phyloP scores from a whole-genome alignment of 2,329 filamentous ascomycete species.

The Penicillium thymicola region DNA sequence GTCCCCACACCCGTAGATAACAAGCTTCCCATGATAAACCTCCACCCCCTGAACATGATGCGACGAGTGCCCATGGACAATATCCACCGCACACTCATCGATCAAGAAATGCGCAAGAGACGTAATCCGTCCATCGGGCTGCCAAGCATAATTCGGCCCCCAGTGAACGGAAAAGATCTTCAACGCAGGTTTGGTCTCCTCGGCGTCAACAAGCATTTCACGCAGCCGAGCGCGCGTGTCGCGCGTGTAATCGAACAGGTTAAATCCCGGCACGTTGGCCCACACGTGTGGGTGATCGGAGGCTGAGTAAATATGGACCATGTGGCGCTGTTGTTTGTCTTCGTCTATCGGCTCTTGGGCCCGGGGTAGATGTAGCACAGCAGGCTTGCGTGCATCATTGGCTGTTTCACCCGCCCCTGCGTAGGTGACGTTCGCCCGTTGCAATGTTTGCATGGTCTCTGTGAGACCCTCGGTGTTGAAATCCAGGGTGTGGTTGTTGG shows the following conservation, averaged over 20 bases:
- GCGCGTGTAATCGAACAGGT: slow-evolving; percentile 36
- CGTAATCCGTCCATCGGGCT: slow-evolving; percentile 30
- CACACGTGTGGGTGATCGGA: slow-evolving; percentile 39
- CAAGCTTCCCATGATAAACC: slow-evolving; percentile 33
- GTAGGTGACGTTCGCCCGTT: slow-evolving; percentile 24
- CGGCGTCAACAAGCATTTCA: background rate
- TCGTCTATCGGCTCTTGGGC: background rate
- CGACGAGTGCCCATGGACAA: slow-evolving; percentile 42
- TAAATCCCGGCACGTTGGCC: slow-evolving; percentile 32
- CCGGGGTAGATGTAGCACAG: slow-evolving; percentile 24
- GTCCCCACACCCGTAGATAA: slow-evolving; percentile 44
- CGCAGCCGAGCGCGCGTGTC: slow-evolving; percentile 24
- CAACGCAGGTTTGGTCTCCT: slow-evolving; percentile 18
- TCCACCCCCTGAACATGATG: slow-evolving; percentile 45
- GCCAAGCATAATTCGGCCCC: slow-evolving; percentile 43
- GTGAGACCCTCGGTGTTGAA: slow-evolving; percentile 34
- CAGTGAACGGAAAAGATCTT: slow-evolving; percentile 42
- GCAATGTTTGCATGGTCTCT: slow-evolving; percentile 34
- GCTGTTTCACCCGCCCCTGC: slow-evolving; percentile 33
- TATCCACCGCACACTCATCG: slow-evolving; percentile 42
- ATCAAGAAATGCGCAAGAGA: slow-evolving; percentile 40
- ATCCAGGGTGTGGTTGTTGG: slow-evolving; percentile 43
- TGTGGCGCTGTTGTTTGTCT: background rate
- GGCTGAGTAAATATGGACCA: slow-evolving; percentile 36
- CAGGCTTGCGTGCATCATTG: slow-evolving; percentile 31